Percentiles rank a stretch among this genome's conserved stretches.
phyloP scores from a whole-genome alignment of 176 grass and related monocot genomes.

The Poa annua region DNA sequence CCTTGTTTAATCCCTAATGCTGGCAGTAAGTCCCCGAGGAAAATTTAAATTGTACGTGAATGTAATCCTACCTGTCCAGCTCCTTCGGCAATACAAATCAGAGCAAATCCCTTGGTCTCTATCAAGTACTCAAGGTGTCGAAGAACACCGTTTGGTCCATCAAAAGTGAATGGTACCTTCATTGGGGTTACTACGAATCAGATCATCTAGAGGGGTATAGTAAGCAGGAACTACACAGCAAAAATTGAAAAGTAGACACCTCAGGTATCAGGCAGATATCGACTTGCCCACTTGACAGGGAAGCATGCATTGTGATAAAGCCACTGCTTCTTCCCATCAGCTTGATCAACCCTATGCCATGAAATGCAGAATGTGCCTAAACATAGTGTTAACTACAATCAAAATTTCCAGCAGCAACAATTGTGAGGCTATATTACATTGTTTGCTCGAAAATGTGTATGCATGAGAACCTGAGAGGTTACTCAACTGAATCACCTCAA shows the following conservation, averaged over 20 bases:
- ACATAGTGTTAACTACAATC: background rate
- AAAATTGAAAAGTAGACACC: conserved; percentile 57
- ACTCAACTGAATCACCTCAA: conserved; percentile 69
- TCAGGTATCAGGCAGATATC: conserved; percentile 96
- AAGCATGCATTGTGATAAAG: conserved; percentile 98
- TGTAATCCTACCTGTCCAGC: conserved; percentile 80
- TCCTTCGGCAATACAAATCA: conserved; percentile 94
- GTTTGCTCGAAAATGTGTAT: conserved; percentile 24
- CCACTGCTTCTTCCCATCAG: conserved; percentile 98
- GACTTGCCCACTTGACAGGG: conserved; percentile 92
- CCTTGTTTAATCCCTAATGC: background rate
- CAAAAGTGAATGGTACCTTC: conserved; percentile 86
- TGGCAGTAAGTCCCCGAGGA: background rate
- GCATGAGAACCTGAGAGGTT: background rate
- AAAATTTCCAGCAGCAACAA: background rate
- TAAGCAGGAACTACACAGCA: conserved; percentile 32
- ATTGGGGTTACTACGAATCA: conserved; percentile 39
- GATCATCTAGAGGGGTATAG: background rate
- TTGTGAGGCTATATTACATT: conserved; percentile 2
- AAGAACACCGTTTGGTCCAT: conserved; percentile 79
- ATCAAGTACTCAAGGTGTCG: conserved; percentile 82
- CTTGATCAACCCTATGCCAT: conserved; percentile 92
- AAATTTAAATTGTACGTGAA: conserved; percentile 22
- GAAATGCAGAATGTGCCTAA: conserved; percentile 93
- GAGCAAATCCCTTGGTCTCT: conserved; percentile 85